A percentile compares a stretch with the other conserved stretches of the same genome.
Evolutionary conservation across 768 basidiomycete genomes (phyloP).

Genomic region (Naganishia onofrii): DNA sequence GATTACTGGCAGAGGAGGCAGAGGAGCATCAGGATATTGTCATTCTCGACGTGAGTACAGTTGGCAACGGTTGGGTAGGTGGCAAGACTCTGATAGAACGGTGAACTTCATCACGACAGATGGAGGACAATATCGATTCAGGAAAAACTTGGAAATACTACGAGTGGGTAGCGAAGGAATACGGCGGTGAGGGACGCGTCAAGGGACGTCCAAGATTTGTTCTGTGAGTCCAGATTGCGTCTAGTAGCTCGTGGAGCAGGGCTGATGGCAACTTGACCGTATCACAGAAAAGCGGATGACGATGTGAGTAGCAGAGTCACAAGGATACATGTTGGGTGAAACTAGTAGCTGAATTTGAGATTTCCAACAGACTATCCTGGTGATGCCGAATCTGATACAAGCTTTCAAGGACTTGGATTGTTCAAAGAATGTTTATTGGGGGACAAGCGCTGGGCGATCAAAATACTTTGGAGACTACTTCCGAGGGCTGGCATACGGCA

Average conservation of each 20-base stretch:
- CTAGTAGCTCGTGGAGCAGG: not conserved
- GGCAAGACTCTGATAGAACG: not conserved
- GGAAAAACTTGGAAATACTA: conserved; percentile 53
- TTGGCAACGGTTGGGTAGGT: not conserved
- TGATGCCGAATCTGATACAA: conserved; percentile 52
- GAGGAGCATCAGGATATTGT: conserved; percentile 49
- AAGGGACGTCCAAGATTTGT: conserved; percentile 52
- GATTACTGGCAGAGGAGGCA: conserved; percentile 42
- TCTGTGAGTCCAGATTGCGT: conserved; percentile 42
- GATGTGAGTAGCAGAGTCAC: conserved; percentile 42
- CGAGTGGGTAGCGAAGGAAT: conserved; percentile 51
- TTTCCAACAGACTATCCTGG: conserved; percentile 47
- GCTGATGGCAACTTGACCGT: not conserved
- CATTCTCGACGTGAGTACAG: conserved; percentile 43
- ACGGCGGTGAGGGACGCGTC: conserved; percentile 46
- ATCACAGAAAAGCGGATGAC: conserved; percentile 52
- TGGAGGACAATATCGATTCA: conserved; percentile 52
- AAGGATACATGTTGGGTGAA: not conserved
- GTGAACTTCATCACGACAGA: conserved; percentile 28
- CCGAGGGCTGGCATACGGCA: conserved; percentile 52
- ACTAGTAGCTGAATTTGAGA: not conserved
- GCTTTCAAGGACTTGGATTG: conserved; percentile 51
- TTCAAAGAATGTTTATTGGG: conserved; percentile 52
- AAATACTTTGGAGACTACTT: conserved; percentile 52
- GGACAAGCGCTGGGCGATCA: conserved; percentile 49